Evolutionary conservation across 495 filamentous ascomycete species (phyloP).

Genomic region (Aspergillus hancockii): DNA sequence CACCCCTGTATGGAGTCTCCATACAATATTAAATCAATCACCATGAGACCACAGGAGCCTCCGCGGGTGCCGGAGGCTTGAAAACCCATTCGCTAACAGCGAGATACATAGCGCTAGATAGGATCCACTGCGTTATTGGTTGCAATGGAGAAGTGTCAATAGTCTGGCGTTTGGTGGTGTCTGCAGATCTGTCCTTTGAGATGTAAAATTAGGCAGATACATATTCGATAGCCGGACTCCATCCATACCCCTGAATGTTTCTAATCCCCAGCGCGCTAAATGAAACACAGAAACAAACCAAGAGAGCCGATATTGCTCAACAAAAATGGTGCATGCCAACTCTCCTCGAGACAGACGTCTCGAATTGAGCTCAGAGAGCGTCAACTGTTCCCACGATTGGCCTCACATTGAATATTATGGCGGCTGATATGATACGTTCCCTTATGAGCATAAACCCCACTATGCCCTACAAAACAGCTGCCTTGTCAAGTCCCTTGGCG

Average conservation of each 20-base stretch:
- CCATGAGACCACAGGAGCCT: conserved; percentile 1
- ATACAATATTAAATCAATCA: not conserved
- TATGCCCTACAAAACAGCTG: not conserved
- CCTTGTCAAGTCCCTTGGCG: not conserved
- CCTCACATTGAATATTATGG: not conserved
- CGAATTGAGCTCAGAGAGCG: too few relatives aligned
- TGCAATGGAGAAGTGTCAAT: conserved; percentile 15
- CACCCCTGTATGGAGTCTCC: conserved; percentile 6
- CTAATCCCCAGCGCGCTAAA: not conserved
- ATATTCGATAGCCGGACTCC: conserved; percentile 1
- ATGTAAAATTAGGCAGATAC: conserved; percentile 22
- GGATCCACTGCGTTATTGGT: conserved; percentile 16
- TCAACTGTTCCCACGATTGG: too few relatives aligned
- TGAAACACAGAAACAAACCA: not conserved
- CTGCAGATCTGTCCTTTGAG: conserved; percentile 17
- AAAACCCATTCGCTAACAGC: conserved; percentile 7
- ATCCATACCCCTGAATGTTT: conserved; percentile 5
- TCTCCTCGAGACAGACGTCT: too few relatives aligned
- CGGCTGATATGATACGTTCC: not conserved
- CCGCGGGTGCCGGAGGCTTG: not conserved
- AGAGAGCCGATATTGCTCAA: not conserved
- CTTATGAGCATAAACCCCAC: not conserved
- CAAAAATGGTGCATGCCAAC: too few relatives aligned
- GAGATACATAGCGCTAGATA: conserved; percentile 12
- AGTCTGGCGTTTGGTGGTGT: conserved; percentile 13